Base-by-base conservation (phyloP, 2,329 filamentous ascomycete species). In the Cucurbitaria berberidis region DNA sequence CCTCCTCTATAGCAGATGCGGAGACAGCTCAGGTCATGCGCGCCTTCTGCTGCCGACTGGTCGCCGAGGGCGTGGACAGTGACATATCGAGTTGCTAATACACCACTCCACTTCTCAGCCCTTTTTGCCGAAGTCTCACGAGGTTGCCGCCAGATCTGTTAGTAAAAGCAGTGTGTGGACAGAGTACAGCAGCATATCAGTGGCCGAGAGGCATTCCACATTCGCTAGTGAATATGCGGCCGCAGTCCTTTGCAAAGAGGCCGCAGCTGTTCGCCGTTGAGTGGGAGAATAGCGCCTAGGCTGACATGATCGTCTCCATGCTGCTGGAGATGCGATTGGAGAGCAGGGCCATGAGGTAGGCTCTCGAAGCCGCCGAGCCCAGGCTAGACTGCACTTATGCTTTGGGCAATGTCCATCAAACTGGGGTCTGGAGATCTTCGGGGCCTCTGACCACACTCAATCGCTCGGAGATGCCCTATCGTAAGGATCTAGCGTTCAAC, bases 71-170 rank as follows among this genome's bases (percentile, higher is more conserved):
- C 11, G 16, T 34, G 27, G 24, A 26, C 8, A 30, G 49, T 52
- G 49, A 52, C 49, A 52, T 52, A 44, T 52, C 49, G 38, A 44
- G n/a, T 26, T 35, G 36, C 16, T 34, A 42, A 41, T n/a, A n/a
- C n/a, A 16, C 42, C 18, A 42, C 40, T 42, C 40, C 40, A 42
- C 40, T 29, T 19, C 21, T 22, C 27, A 27, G 21, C 39, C 19
- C 4, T 26, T 24, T 2, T 27, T 24, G n/a, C 19, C 21, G 39
- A 45, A 36, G 43, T 19, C 29, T 36, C 34, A 36, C 30, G 29
- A 27, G 6, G 24, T 27, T 4, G 11, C 19, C 39, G 22, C 22
- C 22, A 41, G 19, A 41, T 22, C 27, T 4, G n/a, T 26, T 24
- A 13, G 32, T 6, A 5, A 18, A 18, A 35, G 13, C 32, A 26